Evolutionary conservation across 495 filamentous ascomycete genomes (phyloP).

Genomic region (Talaromyces stipitatus): DNA sequence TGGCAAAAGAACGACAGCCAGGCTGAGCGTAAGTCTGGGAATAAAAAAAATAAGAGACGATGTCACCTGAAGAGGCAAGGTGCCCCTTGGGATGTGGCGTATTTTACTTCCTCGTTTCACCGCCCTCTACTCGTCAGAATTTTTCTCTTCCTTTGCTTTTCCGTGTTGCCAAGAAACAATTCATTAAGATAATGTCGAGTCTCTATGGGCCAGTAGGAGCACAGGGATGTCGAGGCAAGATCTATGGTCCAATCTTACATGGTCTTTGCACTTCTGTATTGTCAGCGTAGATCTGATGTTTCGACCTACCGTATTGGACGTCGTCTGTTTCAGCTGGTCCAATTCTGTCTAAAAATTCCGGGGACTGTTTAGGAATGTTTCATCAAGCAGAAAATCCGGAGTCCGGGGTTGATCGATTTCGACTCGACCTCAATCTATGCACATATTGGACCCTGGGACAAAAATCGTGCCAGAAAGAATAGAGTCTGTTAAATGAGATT

Average conservation of each 20-base stretch:
- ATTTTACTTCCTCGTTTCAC: too few species aligned
- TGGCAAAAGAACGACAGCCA: not conserved
- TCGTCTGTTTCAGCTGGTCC: not conserved
- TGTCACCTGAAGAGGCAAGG: conserved; percentile 4
- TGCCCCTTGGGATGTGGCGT: not conserved
- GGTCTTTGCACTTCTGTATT: not conserved
- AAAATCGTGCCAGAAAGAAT: not conserved
- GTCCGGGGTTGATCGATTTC: not conserved
- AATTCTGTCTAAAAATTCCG: too few species aligned
- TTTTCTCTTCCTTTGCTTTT: not conserved
- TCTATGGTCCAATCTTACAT: not conserved
- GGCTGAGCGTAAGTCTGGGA: not conserved
- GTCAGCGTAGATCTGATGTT: not conserved
- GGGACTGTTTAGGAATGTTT: not conserved
- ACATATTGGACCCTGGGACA: not conserved
- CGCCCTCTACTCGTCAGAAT: too few species aligned
- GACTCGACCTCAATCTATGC: not conserved
- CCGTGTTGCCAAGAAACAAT: not conserved
- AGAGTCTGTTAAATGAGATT: conserved; percentile 3
- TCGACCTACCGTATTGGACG: not conserved
- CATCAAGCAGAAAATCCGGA: not conserved
- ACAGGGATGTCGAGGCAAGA: not conserved
- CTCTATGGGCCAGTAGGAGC: too few species aligned
- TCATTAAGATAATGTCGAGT: too few species aligned
- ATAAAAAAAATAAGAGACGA: not conserved